A percentile compares a stretch with the other conserved stretches of the same genome.
phyloP scores from a whole-genome alignment of 2,329 filamentous ascomycete species.

The Coniochaeta prunicola region DNA sequence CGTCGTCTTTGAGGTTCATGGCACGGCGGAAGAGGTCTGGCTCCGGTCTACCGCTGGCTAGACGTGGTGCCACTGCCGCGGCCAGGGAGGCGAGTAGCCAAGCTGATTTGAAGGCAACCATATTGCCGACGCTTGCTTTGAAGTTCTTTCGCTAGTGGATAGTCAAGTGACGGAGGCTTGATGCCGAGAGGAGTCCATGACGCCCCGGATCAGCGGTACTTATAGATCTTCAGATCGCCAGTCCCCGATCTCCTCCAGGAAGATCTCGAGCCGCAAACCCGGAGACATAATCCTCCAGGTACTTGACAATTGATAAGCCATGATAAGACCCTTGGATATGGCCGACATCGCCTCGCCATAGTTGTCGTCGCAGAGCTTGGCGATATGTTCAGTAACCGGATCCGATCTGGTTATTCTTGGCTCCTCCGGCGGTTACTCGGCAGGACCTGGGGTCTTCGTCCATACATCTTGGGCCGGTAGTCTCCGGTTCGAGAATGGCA shows the following conservation, averaged over 20 bases:
- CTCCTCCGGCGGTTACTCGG: not conserved
- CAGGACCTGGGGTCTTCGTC: not conserved
- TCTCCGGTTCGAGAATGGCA: not conserved
- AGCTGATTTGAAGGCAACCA: not conserved
- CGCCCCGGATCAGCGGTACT: not conserved
- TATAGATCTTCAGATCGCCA: not conserved
- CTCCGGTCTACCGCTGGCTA: conserved; percentile 7
- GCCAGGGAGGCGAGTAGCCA: not conserved
- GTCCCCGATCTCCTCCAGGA: not conserved
- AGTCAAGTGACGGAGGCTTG: not conserved
- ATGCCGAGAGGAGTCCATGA: not conserved
- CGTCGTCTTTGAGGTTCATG: conserved; percentile 4
- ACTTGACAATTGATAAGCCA: not conserved
- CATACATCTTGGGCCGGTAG: not conserved
- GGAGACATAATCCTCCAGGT: not conserved
- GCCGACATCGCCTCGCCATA: not conserved
- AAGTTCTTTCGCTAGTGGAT: not conserved
- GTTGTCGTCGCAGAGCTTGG: not conserved
- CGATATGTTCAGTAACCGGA: not conserved
- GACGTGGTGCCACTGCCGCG: no score
- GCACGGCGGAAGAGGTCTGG: conserved; percentile 7
- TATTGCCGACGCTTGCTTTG: not conserved
- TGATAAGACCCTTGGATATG: not conserved
- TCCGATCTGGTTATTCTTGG: not conserved
- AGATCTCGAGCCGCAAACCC: not conserved